Base-by-base conservation (phyloP, 1,284 basidiomycete genomes). In the Trichosporon ovoides region DNA sequence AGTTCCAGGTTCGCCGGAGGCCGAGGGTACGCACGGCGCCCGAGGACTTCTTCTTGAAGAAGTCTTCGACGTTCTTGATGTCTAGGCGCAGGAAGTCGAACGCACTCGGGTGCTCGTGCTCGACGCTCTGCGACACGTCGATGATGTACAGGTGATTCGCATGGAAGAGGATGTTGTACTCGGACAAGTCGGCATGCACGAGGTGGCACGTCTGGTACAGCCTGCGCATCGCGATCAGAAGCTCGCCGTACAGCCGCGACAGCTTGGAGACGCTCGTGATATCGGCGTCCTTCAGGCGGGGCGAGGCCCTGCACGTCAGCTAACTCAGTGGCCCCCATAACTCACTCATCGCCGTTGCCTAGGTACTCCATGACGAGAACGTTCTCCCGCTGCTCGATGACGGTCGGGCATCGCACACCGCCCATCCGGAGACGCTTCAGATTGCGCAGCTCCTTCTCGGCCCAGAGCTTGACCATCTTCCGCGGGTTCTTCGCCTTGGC, bases 401-500 rank as follows among this genome's bases (percentile, higher is more conserved):
- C 90, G 50, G 88, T 85, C 0, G 96, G 96, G 63, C 89, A 91
- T 28, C 84, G 82, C 50, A 99, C 84, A 0, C 89, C 93, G 7
- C 91, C 91, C 24, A 85, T 78, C 10, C 84, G 81, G 49, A 99
- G 80, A 11, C 96, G 83, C 70, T 89, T 88, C 62, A 99, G 78
- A 71, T 99, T 99, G 18, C 96, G 84, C 85, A 97, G 88, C 76
- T 99, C 96, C 78, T 99, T 99, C 77, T 98, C 96, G 0, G 96
- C 96, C 96, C 96, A 99, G 7, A 98, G 79, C 12, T 91, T 84
- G 16, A 99, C 95, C 95, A 99, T 98, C 79, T 99, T 99, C 38
- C 96, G 85, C 10, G 96, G 95, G 72, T 98, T 99, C 65, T 85
- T 86, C 16, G 73, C 73, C 53, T 87, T 86, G 65, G 87, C 87